Evolutionary conservation across 164 flowering plant genomes (phyloP), one percentile per base, ranked within the genome.

Genomic region (Magnolia officinalis): DNA sequence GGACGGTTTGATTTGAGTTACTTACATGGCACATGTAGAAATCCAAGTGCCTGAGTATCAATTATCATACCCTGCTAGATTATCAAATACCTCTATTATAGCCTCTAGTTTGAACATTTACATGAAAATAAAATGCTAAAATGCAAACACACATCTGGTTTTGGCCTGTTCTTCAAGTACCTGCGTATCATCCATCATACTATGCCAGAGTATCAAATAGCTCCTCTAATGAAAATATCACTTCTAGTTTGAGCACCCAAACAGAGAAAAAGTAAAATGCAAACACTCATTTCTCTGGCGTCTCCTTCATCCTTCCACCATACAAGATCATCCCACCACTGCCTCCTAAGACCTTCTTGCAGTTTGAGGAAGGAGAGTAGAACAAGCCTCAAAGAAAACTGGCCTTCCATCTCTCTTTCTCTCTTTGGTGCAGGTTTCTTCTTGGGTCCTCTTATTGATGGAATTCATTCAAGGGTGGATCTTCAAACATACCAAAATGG

Each of bases 401-500:
- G 92, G 93, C 90, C 89, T 37, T 71, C 87, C 20, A 74, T 91
- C 69, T 85, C 92, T 67, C 75, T 88, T 9, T 79, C 90, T 1
- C 89, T 94, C 14, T 92, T 91, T 58, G 89, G 86, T 49, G 78
- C 95, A 14, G 98, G 98, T 59, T 91, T 90, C 82, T 2, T 89
- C 65, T 80, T 95, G 66, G 98, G 98, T 76, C 88, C 98, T 29
- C 82, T 90, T 1, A 16, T 95, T 23, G 97, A 93, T 81, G 97
- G 95, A 45, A 81, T 95, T 61, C 98, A 95, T 78, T 93, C 98
- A 1, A 82, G 94, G 74, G 97, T 93, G 1, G 75, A 85, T 75
- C 94, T 95, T 51, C 90, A 86, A 29, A 83, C 78, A 0, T 95
- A 93, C 81, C 87, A 90, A 81, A 90, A 78, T 73, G 97, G 97